These are phyloP conservation scores for Salvia hispanica DNA, from an alignment of 257 asterid species.

Conservation along the genomic window DNA sequence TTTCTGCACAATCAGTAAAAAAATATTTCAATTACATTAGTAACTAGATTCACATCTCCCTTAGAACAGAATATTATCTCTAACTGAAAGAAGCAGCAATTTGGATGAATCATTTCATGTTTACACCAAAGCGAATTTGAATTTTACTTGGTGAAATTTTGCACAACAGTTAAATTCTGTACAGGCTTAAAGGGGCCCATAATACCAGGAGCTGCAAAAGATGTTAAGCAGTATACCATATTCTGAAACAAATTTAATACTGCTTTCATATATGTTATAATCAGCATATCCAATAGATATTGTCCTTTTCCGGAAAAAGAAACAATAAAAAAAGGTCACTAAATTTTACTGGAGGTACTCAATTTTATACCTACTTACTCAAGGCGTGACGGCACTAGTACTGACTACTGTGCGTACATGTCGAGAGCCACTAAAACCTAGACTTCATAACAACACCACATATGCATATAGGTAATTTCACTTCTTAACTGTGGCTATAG, in stretches of 20 bases:
- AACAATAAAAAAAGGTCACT: not conserved
- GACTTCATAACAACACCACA: not conserved
- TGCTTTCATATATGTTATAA: constrained; percentile 22
- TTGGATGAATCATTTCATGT: constrained; percentile 1
- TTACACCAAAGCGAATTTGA: constrained; percentile 17
- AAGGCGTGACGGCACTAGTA: not conserved
- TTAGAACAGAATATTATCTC: constrained; percentile 11
- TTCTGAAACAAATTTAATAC: constrained; percentile 3
- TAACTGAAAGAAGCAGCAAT: constrained; percentile 12
- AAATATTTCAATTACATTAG: not conserved
- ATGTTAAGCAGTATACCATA: constrained; percentile 24
- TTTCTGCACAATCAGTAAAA: constrained; percentile 40
- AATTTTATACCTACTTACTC: constrained; percentile 11
- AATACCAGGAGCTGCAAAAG: constrained; percentile 25
- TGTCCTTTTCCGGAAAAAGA: not conserved
- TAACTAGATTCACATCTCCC: constrained; percentile 11
- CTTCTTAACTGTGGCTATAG: constrained; percentile 16
- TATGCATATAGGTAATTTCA: constrained; percentile 7
- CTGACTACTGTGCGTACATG: not conserved
- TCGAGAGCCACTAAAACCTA: not conserved
- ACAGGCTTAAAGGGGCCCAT: constrained; percentile 18
- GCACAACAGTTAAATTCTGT: not conserved
- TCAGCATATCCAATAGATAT: constrained; percentile 17
- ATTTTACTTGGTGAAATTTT: not conserved
- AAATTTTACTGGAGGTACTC: constrained; percentile 18